phyloP scores from a whole-genome alignment of 116 monocot genomes.

The Zostera marina region DNA sequence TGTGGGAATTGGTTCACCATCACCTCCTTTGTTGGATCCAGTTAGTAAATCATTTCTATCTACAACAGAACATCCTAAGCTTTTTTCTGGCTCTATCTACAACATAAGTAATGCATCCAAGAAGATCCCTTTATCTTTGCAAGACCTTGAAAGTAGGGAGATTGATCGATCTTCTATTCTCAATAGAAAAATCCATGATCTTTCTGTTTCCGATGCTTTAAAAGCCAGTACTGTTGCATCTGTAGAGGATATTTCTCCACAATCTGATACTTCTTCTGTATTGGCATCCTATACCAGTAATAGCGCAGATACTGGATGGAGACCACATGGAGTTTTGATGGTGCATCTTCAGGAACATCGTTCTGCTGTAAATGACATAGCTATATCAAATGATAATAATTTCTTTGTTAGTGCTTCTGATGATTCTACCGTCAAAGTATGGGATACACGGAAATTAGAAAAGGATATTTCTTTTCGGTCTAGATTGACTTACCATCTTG shows the following conservation, averaged over 20 bases:
- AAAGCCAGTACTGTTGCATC: constrained; percentile 45
- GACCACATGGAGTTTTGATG: constrained; percentile 74
- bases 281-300: constrained; percentile 37
- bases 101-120: constrained; percentile 40
- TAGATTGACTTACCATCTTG: constrained; percentile 75
- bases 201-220: constrained; percentile 38
- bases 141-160: constrained; percentile 24
- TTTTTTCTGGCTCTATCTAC: constrained; percentile 67
- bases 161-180: constrained; percentile 36
- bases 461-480: constrained; percentile 93
- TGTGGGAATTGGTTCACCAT: constrained; percentile 32
- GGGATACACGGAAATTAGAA: constrained; percentile 93
- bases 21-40: constrained; percentile 39
- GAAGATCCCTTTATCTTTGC: constrained; percentile 12
- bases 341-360: constrained; percentile 94
- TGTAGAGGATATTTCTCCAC: constrained; percentile 35
- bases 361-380: constrained; percentile 81
- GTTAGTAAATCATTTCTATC: constrained; percentile 47
- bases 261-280: constrained; percentile 35
- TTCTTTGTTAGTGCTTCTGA: constrained; percentile 89
- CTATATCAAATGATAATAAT: constrained; percentile 64
- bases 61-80: constrained; percentile 60
- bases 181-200: constrained; percentile 54
- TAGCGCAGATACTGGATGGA: constrained; percentile 64
- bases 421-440: constrained; percentile 88